Percentiles rank a stretch among this genome's conserved stretches.
phyloP scores from a whole-genome alignment of 192 early-diverging fungal species.

The Podila clonocystis region DNA sequence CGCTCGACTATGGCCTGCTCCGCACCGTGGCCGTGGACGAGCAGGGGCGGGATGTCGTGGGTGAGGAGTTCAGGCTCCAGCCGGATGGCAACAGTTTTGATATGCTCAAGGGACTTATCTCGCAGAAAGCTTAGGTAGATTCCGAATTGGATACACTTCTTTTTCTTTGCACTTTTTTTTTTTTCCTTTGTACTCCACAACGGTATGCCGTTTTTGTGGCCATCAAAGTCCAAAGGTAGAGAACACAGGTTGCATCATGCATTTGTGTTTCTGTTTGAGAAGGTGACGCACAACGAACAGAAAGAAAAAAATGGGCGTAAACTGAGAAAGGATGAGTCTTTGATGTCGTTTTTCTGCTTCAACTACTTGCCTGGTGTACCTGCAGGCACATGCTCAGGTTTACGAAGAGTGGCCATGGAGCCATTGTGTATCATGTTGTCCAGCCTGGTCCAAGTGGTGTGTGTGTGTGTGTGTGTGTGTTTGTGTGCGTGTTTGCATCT shows the following conservation, averaged over 20 bases:
- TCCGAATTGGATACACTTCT: not conserved
- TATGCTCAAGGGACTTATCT: constrained; percentile 94
- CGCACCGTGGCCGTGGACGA: constrained; percentile 71
- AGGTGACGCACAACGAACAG: not conserved
- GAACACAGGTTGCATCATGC: too few relatives aligned
- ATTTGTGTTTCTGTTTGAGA: too few relatives aligned
- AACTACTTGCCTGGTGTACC: too few relatives aligned
- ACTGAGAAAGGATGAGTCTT: not conserved
- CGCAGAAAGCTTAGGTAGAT: constrained; percentile 62
- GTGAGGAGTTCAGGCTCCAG: constrained; percentile 76
- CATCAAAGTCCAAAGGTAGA: too few relatives aligned
- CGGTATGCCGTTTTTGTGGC: too few relatives aligned
- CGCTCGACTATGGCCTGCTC: constrained; percentile 76
- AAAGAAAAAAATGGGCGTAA: not conserved
- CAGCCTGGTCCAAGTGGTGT: too few relatives aligned
- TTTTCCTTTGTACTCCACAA: not conserved
- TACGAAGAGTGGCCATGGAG: too few relatives aligned
- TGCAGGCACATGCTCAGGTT: too few relatives aligned
- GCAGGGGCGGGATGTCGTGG: constrained; percentile 31
- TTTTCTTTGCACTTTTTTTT: too few relatives aligned
- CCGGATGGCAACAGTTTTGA: constrained; percentile 99
- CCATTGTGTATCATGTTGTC: too few relatives aligned
- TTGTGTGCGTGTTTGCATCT: too few relatives aligned
- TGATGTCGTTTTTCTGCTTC: not conserved
- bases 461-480: too few relatives aligned